Evolutionary conservation across 202 grass and related monocot species (phyloP), one percentile per base, ranked within the genome.

Genomic region (Saccharum hybrid): DNA sequence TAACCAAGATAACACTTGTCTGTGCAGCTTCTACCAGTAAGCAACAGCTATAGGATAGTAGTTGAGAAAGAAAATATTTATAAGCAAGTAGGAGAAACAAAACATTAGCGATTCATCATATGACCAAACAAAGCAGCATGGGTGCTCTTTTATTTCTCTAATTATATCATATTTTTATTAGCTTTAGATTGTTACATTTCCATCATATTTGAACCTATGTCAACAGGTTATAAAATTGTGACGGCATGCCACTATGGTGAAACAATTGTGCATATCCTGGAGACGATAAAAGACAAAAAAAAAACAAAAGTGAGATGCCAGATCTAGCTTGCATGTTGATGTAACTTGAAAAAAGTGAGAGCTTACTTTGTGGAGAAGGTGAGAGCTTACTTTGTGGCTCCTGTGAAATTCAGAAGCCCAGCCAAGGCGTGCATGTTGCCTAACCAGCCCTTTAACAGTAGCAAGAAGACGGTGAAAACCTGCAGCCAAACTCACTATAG

Each of bases 191-290:
- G 19, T 62, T 61, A 68, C 41, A 7, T 74, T 75, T 57, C 12
- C 10, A 11, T 62, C 26, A 42, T 81, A 66, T 81, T 60, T 12
- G 43, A 75, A 54, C 54, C 21, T 68, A 61, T 39, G 7, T 40
- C 72, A 76, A 77, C 4, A 41, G 41, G n/a, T 42, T 65, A 22
- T 72, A 34, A 34, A 34, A 34, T 46, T 72, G 42, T 16, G 41
- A 71, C 39, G 30, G 33, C 64, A 76, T 52, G 72, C 51, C 71
- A 63, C 63, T 69, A 81, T n/a, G 60, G 33, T 82, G 46, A 56
- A 77, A 63, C 51, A 82, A 3, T 71, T 41, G 64, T 52, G 21
- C 64, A 82, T 76, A 14, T 71, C 72, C 63, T 76, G 63, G 52
- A 87, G 82, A 75, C 33, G 33, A 34, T 34, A 34, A 34, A 34